Evolutionary conservation across 2,329 filamentous ascomycete genomes (phyloP), one percentile per base, ranked within the genome.

Genomic region (Claviceps sp.): DNA sequence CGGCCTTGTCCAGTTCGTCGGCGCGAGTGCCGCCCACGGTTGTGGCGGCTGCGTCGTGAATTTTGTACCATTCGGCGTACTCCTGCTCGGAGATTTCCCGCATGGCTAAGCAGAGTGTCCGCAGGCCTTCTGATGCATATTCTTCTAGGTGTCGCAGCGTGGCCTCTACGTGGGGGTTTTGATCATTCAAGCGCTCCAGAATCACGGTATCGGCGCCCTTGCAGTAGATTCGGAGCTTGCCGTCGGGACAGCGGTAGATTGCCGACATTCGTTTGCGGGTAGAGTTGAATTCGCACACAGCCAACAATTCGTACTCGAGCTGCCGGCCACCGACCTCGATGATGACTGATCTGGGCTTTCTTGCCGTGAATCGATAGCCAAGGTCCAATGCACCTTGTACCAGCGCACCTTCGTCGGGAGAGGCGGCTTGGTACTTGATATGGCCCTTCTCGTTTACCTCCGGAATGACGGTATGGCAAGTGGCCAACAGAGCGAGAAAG

Each of bases 271-370:
- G 79, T 72, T 98, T 98, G 61, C 93, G 79, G 20, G 68, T 71
- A 1, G 93, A 97, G 70, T 98, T 98, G 75, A 98, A 98, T 67
- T 98, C 93, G 66, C 91, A 96, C n/a, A 98, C 90, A 2, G 91
- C 91, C 53, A 98, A 72, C 40, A 98, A 76, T 65, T 96, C 88
- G 64, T 93, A 98, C 65, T 96, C 86, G 44, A 79, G 75, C 57
- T 88, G 78, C 59, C 79, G 71, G 1, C 86, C 89, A 40, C 79
- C 78, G 1, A 85, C 83, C 52, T 85, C 78, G 59, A 97, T 90
- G 42, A 90, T 85, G 34, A 98, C 93, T 5, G 88, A 80, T 53
- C 83, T 82, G 34, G 93, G 94, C 70, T 93, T 95, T 61, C 94
- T 82, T 49, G 93, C 90, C 49, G 85, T 82, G 65, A 98, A 98